Percentiles rank a stretch among this genome's conserved stretches.
phyloP scores from a whole-genome alignment of 345 rosid genomes.

The Nephelium lappaceum region DNA sequence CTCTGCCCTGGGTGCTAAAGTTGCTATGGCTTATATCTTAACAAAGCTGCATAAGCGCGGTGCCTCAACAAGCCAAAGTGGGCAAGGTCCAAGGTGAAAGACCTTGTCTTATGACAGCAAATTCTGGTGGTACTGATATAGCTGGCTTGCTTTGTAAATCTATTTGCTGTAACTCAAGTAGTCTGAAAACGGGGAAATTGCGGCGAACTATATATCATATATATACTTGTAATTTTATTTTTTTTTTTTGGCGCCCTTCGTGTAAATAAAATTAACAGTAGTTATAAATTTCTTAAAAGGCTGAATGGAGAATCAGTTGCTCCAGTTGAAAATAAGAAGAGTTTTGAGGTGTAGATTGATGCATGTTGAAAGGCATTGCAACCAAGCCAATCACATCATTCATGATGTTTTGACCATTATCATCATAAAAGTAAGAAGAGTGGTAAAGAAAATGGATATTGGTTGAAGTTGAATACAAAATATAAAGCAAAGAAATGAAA shows the following conservation, averaged over 20 bases:
- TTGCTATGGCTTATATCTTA: conserved; percentile 78
- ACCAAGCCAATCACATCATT: no score
- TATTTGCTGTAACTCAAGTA: conserved; percentile 2
- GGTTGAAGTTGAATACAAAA: no score
- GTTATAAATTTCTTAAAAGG: background rate
- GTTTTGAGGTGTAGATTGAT: no score
- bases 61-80: conserved; percentile 41
- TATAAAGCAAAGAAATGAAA: no score
- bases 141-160: background rate
- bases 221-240: background rate
- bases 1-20: conserved; percentile 77
- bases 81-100: conserved; percentile 25
- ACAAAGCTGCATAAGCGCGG: conserved; percentile 66
- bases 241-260: no score
- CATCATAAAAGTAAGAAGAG: no score
- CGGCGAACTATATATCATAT: background rate
- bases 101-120: background rate
- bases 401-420: no score
- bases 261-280: conserved; percentile 9
- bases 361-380: no score
- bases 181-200: background rate
- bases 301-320: background rate
- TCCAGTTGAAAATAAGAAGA: background rate
- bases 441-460: no score
- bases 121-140: conserved; percentile 2